Evolutionary conservation across 805 yeast species (phyloP).

Genomic region (Hanseniaspora taiwanica): DNA sequence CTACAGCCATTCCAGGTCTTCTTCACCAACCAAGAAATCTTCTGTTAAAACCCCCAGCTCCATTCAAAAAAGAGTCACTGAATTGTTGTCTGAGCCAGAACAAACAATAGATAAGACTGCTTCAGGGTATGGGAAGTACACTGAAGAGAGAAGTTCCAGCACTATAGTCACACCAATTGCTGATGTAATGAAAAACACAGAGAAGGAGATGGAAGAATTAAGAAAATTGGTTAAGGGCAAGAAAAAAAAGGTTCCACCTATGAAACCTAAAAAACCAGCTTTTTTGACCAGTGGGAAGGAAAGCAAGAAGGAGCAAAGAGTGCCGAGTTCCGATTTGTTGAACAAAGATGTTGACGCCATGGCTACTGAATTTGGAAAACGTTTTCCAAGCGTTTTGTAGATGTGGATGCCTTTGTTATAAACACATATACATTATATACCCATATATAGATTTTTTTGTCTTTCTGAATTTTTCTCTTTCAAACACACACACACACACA

Average conservation of each 20-base stretch:
- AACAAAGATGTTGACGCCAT: constrained; percentile 38
- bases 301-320: not conserved
- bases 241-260: constrained; percentile 34
- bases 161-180: constrained; percentile 7
- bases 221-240: constrained; percentile 8
- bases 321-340: constrained; percentile 24
- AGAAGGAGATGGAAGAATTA: not conserved
- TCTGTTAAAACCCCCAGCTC: constrained; percentile 17
- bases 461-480: not conserved
- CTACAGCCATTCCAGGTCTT: not conserved
- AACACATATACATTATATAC: not conserved
- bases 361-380: constrained; percentile 41
- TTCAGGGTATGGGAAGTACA: constrained; percentile 67
- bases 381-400: constrained; percentile 41
- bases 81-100: constrained; percentile 26
- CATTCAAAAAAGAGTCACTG: constrained; percentile 44
- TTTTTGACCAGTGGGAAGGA: constrained; percentile 21
- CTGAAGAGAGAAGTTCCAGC: constrained; percentile 28
- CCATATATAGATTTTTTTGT: constrained; percentile 1
- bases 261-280: constrained; percentile 53
- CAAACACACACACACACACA: not conserved
- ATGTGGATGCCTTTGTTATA: no score
- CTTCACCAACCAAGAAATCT: not conserved
- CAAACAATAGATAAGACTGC: constrained; percentile 45
- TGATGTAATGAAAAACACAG: constrained; percentile 7